Conservation (phyloP, 2,329 filamentous ascomycete species). For the Exophiala mesophila region DNA sequence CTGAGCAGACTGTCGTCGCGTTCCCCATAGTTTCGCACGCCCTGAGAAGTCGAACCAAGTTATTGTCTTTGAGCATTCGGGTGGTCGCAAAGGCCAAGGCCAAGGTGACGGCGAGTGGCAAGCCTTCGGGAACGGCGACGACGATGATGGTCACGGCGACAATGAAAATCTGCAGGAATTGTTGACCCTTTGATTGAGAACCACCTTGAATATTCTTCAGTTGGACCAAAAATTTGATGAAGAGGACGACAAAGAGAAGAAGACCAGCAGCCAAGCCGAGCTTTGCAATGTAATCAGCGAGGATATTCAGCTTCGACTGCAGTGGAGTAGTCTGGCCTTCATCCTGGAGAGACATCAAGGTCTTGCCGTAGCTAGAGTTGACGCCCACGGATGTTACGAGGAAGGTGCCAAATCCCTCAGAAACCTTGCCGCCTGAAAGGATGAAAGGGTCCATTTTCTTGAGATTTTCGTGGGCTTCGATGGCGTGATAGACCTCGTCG, state of each 20-base stretch:
- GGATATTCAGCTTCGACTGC: conserved; percentile 69
- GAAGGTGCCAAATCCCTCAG: conserved; percentile 70
- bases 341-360: conserved; percentile 71
- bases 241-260: conserved; percentile 70
- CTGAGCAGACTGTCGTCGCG: conserved; percentile 59
- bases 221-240: conserved; percentile 69
- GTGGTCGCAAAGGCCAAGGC: conserved; percentile 60
- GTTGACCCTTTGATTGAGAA: conserved; percentile 50
- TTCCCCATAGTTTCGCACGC: conserved; percentile 63
- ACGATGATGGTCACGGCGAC: conserved; percentile 56
- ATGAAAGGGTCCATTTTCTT: conserved; percentile 74
- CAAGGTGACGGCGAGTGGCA: conserved; percentile 57
- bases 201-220: conserved; percentile 49
- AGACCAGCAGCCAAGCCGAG: conserved; percentile 66
- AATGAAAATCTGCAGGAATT: conserved; percentile 56
- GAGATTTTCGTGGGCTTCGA: conserved; percentile 55
- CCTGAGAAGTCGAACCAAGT: conserved; percentile 54
- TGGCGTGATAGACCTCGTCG: conserved; percentile 60
- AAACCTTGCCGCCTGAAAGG: conserved; percentile 71
- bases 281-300: conserved; percentile 77
- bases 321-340: conserved; percentile 73
- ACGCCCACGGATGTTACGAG: conserved; percentile 69
- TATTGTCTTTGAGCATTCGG: conserved; percentile 60
- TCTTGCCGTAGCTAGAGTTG: conserved; percentile 71
- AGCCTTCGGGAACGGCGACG: conserved; percentile 56